These are phyloP conservation scores for Jatropha podagrica DNA, from an alignment of 441 rosid genomes.

Conservation along the genomic window DNA sequence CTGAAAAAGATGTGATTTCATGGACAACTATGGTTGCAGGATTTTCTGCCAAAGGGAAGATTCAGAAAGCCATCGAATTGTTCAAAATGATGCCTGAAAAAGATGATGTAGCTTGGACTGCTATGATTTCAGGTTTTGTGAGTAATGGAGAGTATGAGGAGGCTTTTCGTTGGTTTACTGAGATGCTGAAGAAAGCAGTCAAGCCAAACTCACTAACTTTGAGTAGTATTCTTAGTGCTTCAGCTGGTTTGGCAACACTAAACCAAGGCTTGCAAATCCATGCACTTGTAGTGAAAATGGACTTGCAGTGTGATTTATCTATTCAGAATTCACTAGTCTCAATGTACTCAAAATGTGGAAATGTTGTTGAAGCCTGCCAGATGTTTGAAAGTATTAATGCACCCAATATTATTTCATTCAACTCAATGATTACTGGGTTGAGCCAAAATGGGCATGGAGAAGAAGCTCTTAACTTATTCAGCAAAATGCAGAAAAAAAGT, in stretches of 20 bases:
- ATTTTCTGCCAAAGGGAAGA: slow-evolving; percentile 43
- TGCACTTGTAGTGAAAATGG: slow-evolving; percentile 45
- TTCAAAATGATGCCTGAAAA: slow-evolving; percentile 66
- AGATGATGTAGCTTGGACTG: slow-evolving; percentile 69
- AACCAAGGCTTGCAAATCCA: slow-evolving; percentile 63
- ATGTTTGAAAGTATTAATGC: slow-evolving; percentile 40
- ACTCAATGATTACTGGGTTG: slow-evolving; percentile 72
- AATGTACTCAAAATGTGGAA: slow-evolving; percentile 76
- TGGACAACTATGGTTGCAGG: slow-evolving; percentile 72
- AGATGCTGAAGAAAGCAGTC: slow-evolving; percentile 49
- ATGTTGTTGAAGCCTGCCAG: slow-evolving; percentile 49
- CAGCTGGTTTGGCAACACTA: slow-evolving; percentile 58
- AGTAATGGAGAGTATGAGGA: slow-evolving; percentile 51
- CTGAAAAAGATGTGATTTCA: slow-evolving; percentile 57
- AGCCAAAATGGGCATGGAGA: slow-evolving; percentile 59
- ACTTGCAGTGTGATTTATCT: slow-evolving; percentile 42
- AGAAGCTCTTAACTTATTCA: slow-evolving; percentile 53
- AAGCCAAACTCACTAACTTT: slow-evolving; percentile 57
- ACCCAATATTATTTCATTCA: slow-evolving; percentile 58
- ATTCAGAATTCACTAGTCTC: slow-evolving; percentile 70
- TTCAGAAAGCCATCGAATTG: slow-evolving; percentile 47
- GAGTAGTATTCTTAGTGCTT: slow-evolving; percentile 61
- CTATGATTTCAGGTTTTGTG: slow-evolving; percentile 64
- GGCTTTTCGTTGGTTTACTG: slow-evolving; percentile 51
- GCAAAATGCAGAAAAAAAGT: slow-evolving; percentile 39